phyloP scores from a whole-genome alignment of 306 rosid genomes.

The Morella rubra region DNA sequence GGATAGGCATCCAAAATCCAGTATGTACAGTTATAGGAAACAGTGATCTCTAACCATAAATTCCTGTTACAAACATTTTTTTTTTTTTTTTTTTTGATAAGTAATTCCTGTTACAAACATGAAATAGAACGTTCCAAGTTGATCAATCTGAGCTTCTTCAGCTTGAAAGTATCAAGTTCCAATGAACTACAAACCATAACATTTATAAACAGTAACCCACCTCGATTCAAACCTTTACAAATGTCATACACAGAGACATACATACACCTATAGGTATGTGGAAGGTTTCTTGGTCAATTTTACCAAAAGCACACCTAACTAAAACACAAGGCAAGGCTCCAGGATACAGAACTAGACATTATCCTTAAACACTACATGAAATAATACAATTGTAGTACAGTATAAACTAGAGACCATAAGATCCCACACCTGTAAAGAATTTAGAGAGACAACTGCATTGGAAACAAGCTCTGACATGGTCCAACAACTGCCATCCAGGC shows the following conservation, averaged over 20 bases:
- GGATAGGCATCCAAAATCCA: too few species aligned
- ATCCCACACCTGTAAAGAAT: neutral
- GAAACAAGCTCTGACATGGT: neutral
- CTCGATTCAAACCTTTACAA: neutral
- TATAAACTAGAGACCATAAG: neutral
- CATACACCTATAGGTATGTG: neutral
- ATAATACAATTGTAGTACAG: too few species aligned
- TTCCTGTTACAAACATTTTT: neutral
- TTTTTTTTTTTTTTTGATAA: too few species aligned
- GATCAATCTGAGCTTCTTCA: neutral
- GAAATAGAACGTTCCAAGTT: neutral
- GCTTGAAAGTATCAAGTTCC: too few species aligned
- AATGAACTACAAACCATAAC: too few species aligned
- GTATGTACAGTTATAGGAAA: neutral
- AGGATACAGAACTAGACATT: neutral
- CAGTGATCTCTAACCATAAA: neutral
- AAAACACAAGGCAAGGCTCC: neutral
- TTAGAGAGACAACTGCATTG: neutral
- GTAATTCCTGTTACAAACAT: neutral
- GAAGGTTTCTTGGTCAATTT: neutral
- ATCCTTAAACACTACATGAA: neutral
- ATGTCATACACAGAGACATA: neutral
- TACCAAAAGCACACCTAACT: too few species aligned
- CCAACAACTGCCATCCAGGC: neutral
- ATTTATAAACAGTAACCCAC: neutral